Base-by-base conservation (phyloP, 1,284 basidiomycete species). In the Leccinum brunneo-olivaceum region DNA sequence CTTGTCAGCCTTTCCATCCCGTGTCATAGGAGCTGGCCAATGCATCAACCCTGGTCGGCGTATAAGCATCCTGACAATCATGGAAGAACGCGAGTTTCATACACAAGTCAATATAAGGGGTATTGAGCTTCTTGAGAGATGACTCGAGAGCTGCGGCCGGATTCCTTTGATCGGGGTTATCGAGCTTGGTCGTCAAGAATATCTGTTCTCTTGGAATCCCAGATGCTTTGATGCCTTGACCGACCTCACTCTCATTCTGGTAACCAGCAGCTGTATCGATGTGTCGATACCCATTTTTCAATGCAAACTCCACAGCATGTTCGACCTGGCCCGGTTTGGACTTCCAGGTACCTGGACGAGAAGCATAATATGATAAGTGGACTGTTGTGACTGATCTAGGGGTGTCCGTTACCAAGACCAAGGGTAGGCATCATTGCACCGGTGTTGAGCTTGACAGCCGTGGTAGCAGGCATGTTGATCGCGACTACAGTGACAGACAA, bases 41-140 rank as follows among this genome's bases (percentile, higher is more conserved):
- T 91, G 87, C 79, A 91, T 81, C 45, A 93, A 72, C 79, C 77
- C 78, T 79, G 30, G 21, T 27, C 25, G 8, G 15, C 34, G 7
- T 12, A 44, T 39, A 16, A 46, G 34, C 42, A 7, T 24, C 24
- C 3, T 21, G 11, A 21, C 33, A 32, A 29, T 43, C n/a, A n/a
- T n/a, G n/a, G 41, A 11, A 46, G 7, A 45, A 14, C 10, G 46
- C 10, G 57, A 65, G 15, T 20, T n/a, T 71, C 73, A 36, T 62
- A 79, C 75, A 81, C 43, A 93, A 71, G 63, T 93, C 86, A 47
- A 92, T 73, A 65, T 92, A 91, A 27, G 75, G 72, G 4, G 83
- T 76, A 43, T 77, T 76, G 35, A 93, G 79, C 55, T 78, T 74
- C 53, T 73, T 66, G 41, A 93, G 71, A 24, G 86, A 88, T 43